Evolutionary conservation across 2,329 filamentous ascomycete species (phyloP), one percentile per base, ranked within the genome.

Genomic region (Coniochaeta hoffmannii): DNA sequence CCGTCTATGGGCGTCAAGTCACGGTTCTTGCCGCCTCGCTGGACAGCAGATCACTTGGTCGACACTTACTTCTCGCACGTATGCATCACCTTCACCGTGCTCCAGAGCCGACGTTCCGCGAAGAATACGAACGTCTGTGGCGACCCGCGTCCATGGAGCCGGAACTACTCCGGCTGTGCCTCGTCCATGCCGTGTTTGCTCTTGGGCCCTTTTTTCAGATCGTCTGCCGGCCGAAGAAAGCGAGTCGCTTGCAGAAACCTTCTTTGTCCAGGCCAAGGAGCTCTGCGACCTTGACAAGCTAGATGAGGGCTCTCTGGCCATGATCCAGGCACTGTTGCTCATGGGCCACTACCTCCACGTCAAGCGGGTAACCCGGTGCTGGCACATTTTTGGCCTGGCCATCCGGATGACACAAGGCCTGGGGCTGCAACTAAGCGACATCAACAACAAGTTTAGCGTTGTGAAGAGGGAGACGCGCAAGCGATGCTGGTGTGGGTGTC

Each of bases 341-440:
- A 56, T 56, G 49, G 50, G 54, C 35, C 54, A 56, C 10, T 56
- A 56, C 26, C 49, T 56, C 5, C 54, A 56, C 34, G 31, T 50
- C 26, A 55, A 50, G 10, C 30, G 34, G 10, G 54, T 30, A 32
- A 53, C 35, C 26, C 49, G 50, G 2, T 56, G 49, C 17, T 56
- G 54, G 54, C 19, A 41, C 17, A 38, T 56, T 14, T 34, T 56
- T 34, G 54, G 54, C 8, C 35, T 56, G 28, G 54, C 54, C 28
- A 56, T 56, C 28, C 54, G 54, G 5, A 12, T 41, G 15, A 49
- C 54, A 6, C 49, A 56, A 31, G 54, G 54, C 8, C 49, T 56
- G 4, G 54, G 54, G 4, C 50, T 56, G 26, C 54, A 56, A 14
- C 14, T 56, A 26, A 31, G 26, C 7, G 54, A 41, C 9, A 31